Base-by-base conservation (phyloP, 1,284 basidiomycete genomes). In the Takashimella tepidaria region DNA sequence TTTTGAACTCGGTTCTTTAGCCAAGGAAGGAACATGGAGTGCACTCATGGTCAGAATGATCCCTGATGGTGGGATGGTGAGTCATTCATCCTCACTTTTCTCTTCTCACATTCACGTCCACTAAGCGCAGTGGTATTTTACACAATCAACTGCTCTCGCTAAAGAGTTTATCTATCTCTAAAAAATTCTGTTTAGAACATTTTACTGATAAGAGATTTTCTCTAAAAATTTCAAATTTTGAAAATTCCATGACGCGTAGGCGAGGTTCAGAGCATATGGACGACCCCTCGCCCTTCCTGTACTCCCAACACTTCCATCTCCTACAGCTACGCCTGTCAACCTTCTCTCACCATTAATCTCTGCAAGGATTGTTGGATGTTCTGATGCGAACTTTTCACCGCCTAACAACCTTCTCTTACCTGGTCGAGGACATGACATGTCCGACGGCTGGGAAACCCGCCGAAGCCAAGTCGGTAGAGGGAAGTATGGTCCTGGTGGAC, bases 381-480 rank as follows among this genome's bases (percentile, higher is more conserved):
- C 77, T 27, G 92, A 98, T 76, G 90, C 97, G 68, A 95, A 98
- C 77, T 98, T 92, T 68, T 93, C 93, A 21, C 82, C 88, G 3
- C 93, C 93, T 1, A 82, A 85, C 6, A 98, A 98, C 74, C 78
- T 98, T 56, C 84, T 98, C 53, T 78, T 97, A 40, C 92, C 92
- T 1, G 95, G 95, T 27, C 78, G 95, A 72, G 88, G 88, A 0
- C 50, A 86, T 67, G 88, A 96, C 68, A 98, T 98, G 92, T 86
- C 92, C 16, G 93, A 98, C 70, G 95, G 96, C 5, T 98, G 95
- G 96, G 95, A 98, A 76, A 98, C 95, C 1, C 90, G 89, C 70
- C 83, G 96, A 53, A 92, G 87, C 63, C 81, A 95, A 49, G 78
- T 79, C 43, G 59, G 55, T 79, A 82, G 51, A 85, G 84, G 47